Evolutionary conservation across 257 asterid species (phyloP).

Genomic region (Knoxia roxburghii): DNA sequence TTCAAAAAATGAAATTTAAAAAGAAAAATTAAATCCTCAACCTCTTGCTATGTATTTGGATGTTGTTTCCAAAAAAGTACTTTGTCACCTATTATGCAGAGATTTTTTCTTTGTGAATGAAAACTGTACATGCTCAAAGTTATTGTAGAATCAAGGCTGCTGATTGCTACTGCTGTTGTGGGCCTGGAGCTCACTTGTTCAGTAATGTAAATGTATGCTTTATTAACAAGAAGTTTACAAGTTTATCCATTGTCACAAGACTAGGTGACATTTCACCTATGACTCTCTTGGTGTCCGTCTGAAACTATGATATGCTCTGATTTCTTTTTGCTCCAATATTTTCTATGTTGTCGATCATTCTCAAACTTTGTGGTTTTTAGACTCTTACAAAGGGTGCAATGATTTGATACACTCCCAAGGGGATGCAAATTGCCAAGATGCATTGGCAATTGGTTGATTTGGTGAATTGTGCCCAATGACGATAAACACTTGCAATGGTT

Average conservation of each 20-base stretch:
- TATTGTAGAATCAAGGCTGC: neutral
- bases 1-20: no score
- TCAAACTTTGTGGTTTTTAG: constrained; percentile 37
- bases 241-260: neutral
- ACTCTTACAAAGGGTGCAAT: constrained; percentile 82
- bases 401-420: constrained; percentile 74
- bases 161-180: neutral
- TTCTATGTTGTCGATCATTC: neutral
- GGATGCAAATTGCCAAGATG: constrained; percentile 89
- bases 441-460: no score
- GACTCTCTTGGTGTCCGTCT: neutral
- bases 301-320: no score
- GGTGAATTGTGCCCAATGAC: no score
- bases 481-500: constrained; percentile 93
- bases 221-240: neutral
- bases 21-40: no score
- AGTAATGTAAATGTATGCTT: neutral
- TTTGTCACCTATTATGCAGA: neutral
- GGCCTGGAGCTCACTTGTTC: neutral
- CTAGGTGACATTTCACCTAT: neutral
- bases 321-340: neutral
- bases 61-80: neutral
- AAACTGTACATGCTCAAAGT: neutral
- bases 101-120: neutral
- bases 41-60: neutral